Evolutionary conservation across 2,329 filamentous ascomycete species (phyloP).

Genomic region (Phialemonium atrogriseum): DNA sequence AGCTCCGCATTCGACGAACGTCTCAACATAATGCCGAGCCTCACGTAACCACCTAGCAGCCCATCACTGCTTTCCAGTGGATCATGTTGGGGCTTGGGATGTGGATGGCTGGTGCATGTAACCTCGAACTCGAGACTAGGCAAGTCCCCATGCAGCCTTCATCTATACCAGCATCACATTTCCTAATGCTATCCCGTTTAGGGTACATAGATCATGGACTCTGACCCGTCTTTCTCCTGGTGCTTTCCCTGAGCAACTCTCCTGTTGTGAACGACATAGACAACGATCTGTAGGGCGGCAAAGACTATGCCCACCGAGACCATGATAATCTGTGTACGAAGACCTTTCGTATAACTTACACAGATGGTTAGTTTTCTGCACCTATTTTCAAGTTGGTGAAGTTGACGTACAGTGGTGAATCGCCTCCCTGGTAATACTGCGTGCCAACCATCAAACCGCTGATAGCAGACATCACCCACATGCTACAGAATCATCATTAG

Average conservation of each 20-base stretch:
- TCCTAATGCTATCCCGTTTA: too few species aligned
- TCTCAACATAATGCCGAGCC: too few species aligned
- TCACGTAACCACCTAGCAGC: too few species aligned
- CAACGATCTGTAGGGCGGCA: constrained; percentile 5
- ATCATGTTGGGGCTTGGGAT: too few species aligned
- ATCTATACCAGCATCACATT: too few species aligned
- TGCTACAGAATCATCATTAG: constrained; percentile 7
- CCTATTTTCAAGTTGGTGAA: background rate
- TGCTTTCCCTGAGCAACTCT: constrained; percentile 4
- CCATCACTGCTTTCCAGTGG: too few species aligned
- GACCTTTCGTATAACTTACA: constrained; percentile 6
- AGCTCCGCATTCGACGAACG: too few species aligned
- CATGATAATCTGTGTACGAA: constrained; percentile 9
- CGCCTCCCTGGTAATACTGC: constrained; percentile 14
- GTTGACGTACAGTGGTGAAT: constrained; percentile 11
- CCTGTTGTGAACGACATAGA: constrained; percentile 8
- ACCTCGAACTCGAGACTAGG: too few species aligned
- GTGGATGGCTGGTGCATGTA: too few species aligned
- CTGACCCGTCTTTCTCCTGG: too few species aligned
- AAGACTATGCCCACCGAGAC: constrained; percentile 7
- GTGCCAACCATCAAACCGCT: constrained; percentile 17
- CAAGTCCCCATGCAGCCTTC: too few species aligned
- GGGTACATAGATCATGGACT: too few species aligned
- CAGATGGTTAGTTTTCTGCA: background rate
- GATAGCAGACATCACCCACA: constrained; percentile 16